phyloP scores from a whole-genome alignment of 2,329 filamentous ascomycete species.

The Thyridium curvatum region DNA sequence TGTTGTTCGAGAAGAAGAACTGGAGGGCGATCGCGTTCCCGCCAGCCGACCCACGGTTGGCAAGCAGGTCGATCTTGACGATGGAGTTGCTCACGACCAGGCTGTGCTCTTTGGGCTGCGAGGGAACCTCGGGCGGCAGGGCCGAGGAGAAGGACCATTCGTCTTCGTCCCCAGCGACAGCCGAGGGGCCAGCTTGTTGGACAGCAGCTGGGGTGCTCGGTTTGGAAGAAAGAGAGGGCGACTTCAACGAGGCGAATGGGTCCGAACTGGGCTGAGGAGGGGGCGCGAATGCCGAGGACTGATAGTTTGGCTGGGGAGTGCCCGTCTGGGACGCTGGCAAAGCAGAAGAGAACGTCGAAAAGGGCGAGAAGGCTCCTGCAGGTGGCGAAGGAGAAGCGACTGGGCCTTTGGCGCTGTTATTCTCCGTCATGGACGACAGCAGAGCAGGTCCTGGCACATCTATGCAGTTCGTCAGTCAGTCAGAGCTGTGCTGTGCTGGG shows the following conservation, averaged over 20 bases:
- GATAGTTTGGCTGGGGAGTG: slow-evolving; percentile 45
- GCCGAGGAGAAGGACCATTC: slow-evolving; percentile 94
- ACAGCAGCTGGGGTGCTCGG: slow-evolving; percentile 19
- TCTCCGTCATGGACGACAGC: slow-evolving; percentile 57
- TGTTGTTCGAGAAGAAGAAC: slow-evolving; percentile 81
- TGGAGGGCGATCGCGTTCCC: slow-evolving; percentile 59
- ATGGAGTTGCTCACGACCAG: slow-evolving; percentile 63
- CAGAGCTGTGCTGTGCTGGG: background rate
- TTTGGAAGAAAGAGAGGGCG: slow-evolving; percentile 30
- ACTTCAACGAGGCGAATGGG: slow-evolving; percentile 46
- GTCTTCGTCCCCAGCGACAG: slow-evolving; percentile 60
- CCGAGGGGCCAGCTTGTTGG: slow-evolving; percentile 15
- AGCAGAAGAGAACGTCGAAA: slow-evolving; percentile 48
- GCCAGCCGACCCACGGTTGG: slow-evolving; percentile 50
- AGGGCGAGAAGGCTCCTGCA: slow-evolving; percentile 40
- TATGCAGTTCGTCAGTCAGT: slow-evolving; percentile 18
- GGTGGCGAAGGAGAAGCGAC: slow-evolving; percentile 33
- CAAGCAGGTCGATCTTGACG: slow-evolving; percentile 68
- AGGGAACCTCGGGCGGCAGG: slow-evolving; percentile 53
- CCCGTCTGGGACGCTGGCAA: slow-evolving; percentile 38
- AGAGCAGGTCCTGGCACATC: slow-evolving; percentile 60
- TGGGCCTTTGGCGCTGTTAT: slow-evolving; percentile 48
- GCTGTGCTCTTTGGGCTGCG: slow-evolving; percentile 52
- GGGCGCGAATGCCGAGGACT: slow-evolving; percentile 38
- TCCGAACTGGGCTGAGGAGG: slow-evolving; percentile 37